A percentile compares a stretch with the other conserved stretches of the same genome.
Conservation (phyloP, 768 basidiomycete genomes). For the Flagelloscypha sp. region DNA sequence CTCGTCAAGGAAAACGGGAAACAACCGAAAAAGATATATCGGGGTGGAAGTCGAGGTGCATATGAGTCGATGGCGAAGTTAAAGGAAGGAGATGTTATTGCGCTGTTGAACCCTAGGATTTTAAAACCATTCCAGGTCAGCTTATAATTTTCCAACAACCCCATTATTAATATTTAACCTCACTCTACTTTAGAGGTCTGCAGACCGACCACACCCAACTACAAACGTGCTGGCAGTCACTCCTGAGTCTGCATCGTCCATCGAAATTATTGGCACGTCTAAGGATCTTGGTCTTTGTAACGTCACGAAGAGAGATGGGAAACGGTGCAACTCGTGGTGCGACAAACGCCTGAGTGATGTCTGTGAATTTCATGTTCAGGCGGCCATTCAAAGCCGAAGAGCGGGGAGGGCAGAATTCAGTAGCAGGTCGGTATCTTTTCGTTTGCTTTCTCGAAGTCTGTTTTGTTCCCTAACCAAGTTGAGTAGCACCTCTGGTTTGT, state of each 20-base stretch:
- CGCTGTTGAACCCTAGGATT: constrained; percentile 80
- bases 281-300: constrained; percentile 82
- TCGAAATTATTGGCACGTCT: constrained; percentile 80
- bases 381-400: constrained; percentile 65
- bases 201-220: constrained; percentile 62
- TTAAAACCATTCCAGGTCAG: constrained; percentile 80
- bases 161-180: background rate
- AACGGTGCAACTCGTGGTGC: constrained; percentile 79
- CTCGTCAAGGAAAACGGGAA: constrained; percentile 42
- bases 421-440: constrained; percentile 50
- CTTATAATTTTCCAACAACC: background rate
- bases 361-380: constrained; percentile 88
- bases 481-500: constrained; percentile 68
- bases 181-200: constrained; percentile 27
- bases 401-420: constrained; percentile 83
- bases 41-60: constrained; percentile 87
- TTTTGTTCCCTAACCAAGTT: background rate
- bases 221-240: constrained; percentile 82
- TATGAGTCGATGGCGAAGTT: constrained; percentile 84
- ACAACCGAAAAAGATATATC: constrained; percentile 57
- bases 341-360: constrained; percentile 81
- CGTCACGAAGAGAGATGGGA: constrained; percentile 72
- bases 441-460: background rate
- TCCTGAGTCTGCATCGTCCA: constrained; percentile 71
- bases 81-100: constrained; percentile 83